Percentiles rank a stretch among this genome's conserved stretches.
Conservation (phyloP, 495 filamentous ascomycete species). For the Letharia lupina region DNA sequence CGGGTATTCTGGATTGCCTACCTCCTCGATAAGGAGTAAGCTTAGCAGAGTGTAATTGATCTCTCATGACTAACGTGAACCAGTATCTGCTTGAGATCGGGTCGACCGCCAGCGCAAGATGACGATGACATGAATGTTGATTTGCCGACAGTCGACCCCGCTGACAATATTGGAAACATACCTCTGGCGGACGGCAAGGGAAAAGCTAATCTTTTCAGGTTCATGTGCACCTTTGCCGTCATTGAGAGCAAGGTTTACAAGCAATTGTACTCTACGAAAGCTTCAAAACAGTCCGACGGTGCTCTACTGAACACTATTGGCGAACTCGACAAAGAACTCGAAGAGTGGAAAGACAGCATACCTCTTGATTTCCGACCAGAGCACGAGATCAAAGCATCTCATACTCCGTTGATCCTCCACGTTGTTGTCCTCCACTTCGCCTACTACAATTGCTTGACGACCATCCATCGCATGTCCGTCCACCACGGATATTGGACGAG, state of each 20-base stretch:
- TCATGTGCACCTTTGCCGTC: slow-evolving; percentile 81
- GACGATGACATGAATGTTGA: slow-evolving; percentile 99
- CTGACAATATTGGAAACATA: slow-evolving; percentile 88
- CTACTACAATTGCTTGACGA: slow-evolving; percentile 96
- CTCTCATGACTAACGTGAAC: slow-evolving; percentile 19
- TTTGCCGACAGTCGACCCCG: slow-evolving; percentile 81
- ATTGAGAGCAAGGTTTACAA: slow-evolving; percentile 95
- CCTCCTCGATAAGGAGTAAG: slow-evolving; percentile 83
- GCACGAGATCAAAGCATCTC: slow-evolving; percentile 82
- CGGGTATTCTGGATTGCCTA: slow-evolving; percentile 98
- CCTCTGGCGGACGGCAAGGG: slow-evolving; percentile 81
- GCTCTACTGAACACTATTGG: slow-evolving; percentile 94
- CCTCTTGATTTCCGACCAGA: slow-evolving; percentile 91
- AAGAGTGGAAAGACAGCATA: slow-evolving; percentile 93
- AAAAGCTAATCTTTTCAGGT: slow-evolving; percentile 87
- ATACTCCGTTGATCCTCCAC: slow-evolving; percentile 84
- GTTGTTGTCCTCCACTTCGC: slow-evolving; percentile 89
- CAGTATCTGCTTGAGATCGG: slow-evolving; percentile 80
- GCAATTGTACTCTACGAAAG: slow-evolving; percentile 85
- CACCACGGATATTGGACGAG: slow-evolving; percentile 99
- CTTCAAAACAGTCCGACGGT: slow-evolving; percentile 83
- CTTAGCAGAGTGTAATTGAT: not conserved
- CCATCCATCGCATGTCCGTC: slow-evolving; percentile 96
- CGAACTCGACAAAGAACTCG: slow-evolving; percentile 84
- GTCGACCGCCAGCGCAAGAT: slow-evolving; percentile 87